Evolutionary conservation across 805 yeast species (phyloP), one percentile per base, ranked within the genome.

Genomic region (Ogataea kodamae): DNA sequence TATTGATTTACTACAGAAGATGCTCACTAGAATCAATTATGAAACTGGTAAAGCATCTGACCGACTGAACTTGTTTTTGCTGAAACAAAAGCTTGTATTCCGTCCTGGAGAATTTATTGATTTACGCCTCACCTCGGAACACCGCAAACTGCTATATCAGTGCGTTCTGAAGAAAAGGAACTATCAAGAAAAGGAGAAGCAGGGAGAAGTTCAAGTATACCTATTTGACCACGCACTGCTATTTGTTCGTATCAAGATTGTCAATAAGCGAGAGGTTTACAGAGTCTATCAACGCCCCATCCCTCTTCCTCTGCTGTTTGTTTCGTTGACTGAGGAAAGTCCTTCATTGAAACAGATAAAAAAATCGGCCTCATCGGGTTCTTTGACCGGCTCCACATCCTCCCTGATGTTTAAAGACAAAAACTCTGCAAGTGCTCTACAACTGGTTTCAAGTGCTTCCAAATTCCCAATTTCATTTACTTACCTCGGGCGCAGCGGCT

Each of bases 31-130:
- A 54, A 82, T 86, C 44, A 87, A 92, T 57, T 71, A 76, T 30
- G 97, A 89, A 48, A 79, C 94, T 24, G 98, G 98, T 62, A 89
- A 82, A 48, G 86, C 95, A 18, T 88, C 92, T 22, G 96, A 90
- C 65, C 72, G 96, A 45, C 87, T 88, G 62, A 86, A 89, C 45
- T 72, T 92, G 41, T 82, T 88, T 66, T 79, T 88, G 30, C 70
- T 92, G 55, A 84, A 85, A 51, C 96, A 86, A 57, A 79, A 86
- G 33, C 70, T 92, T 40, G 80, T 87, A 18, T 82, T 81, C 64
- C 72, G 83, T 42, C 80, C 81, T 4, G 88, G 87, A 40, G 96
- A 89, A 50, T 76, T 81, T 50, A 89, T 81, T 46, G 94, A 90
- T 54, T 69, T 92, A 64, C 87, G 86, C 44, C 68, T 92, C 46